phyloP scores from a whole-genome alignment of 1,284 basidiomycete species.

The Cutaneotrichosporon mucoides region DNA sequence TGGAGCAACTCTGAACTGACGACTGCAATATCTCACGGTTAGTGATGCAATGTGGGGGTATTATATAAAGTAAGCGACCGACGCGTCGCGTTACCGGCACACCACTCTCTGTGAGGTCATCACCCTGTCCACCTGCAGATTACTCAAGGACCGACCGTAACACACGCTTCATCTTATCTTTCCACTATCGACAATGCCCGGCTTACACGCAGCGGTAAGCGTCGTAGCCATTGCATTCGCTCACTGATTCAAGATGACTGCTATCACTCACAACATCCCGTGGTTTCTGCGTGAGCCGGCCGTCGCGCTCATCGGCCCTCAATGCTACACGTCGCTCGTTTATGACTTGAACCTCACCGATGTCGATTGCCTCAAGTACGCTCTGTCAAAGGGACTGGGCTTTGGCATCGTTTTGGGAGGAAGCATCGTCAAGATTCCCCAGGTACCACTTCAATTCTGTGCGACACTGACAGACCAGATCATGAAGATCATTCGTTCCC shows the following conservation, averaged over 20 bases:
- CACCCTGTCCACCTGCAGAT: too few species aligned
- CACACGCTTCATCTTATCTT: too few species aligned
- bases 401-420: conserved; percentile 90
- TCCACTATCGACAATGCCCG: conserved; percentile 1
- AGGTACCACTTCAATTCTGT: conserved; percentile 53
- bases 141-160: too few species aligned
- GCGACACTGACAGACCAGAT: conserved; percentile 45
- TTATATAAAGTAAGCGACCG: too few species aligned
- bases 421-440: conserved; percentile 90
- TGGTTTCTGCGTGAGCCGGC: conserved; percentile 76
- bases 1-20: too few species aligned
- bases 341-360: conserved; percentile 84
- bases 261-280: conserved; percentile 60
- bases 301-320: conserved; percentile 74
- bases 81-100: too few species aligned
- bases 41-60: too few species aligned
- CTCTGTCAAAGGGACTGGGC: conserved; percentile 86
- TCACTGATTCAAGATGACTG: conserved; percentile 29
- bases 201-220: conserved; percentile 17
- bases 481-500: conserved; percentile 54
- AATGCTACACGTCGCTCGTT: conserved; percentile 87
- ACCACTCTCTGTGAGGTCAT: too few species aligned
- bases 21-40: too few species aligned
- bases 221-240: too few species aligned
- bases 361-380: conserved; percentile 79